Evolutionary conservation across 305 asterid genomes (phyloP), one percentile per base, ranked within the genome.

Genomic region (Fraxinus nigra): DNA sequence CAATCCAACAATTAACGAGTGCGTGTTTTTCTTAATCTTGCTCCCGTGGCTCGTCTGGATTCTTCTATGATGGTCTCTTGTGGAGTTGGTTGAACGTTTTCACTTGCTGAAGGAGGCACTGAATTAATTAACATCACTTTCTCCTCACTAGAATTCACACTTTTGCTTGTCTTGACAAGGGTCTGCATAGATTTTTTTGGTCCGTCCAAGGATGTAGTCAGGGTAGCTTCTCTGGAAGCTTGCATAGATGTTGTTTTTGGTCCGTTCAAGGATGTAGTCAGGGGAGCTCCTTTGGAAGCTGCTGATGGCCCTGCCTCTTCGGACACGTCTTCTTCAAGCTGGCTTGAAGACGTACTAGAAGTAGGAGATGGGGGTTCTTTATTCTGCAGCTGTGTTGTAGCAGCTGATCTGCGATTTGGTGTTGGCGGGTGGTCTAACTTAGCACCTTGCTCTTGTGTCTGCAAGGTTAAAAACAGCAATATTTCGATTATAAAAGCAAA

Each of bases 11-110:
- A 69, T 90, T 82, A 84, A 76, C 85, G 88, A 56, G 16, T 75
- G 3, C 80, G 89, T 1, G 85, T 63, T 87, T 63, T 91, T 90
- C 94, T 89, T 28, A 86, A 79, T 88, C 94, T 91, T 74, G 92
- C 87, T 22, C 96, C 94, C 24, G 97, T 89, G 78, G 89, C 86
- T 30, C 85, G 89, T 43, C 43, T 81, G 1, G 61, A 72, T n/a
- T 92, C 98, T 76, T 89, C 97, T 86, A 86, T 33, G 20, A 59
- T 65, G n/a, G 51, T 76, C 75, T 89, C 92, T 38, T 70, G 82
- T 8, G 91, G 51, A 22, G 82, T 70, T 59, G 89, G 70, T 78
- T 77, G 88, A 40, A 84, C 24, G 26, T 76, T 85, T 80, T 85
- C 91, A 20, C 80, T 78, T 11, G 88, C 63, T 78, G 87, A 77